Evolutionary conservation across 2,329 filamentous ascomycete genomes (phyloP).

Genomic region (Cladosporium sp.): DNA sequence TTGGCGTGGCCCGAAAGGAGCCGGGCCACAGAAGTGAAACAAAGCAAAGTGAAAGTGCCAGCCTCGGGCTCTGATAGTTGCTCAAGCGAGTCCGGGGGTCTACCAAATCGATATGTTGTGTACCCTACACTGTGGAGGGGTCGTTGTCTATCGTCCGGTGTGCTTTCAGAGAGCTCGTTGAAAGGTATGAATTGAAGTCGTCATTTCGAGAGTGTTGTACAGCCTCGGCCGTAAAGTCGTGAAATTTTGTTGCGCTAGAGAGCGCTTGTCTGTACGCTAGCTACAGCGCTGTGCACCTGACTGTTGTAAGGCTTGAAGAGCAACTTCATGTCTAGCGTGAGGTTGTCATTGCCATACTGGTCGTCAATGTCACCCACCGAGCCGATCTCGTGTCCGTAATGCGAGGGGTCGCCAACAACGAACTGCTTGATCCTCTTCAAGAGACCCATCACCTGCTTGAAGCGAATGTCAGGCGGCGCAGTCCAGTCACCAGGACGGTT

Average conservation of each 20-base stretch:
- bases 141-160: neutral
- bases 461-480: constrained; percentile 54
- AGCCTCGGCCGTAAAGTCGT: constrained; percentile 14
- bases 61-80: constrained; percentile 3
- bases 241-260: constrained; percentile 14
- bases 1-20: neutral
- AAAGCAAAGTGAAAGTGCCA: neutral
- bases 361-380: constrained; percentile 66
- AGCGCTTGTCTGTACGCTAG: constrained; percentile 28
- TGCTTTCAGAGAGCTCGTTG: neutral
- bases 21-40: neutral
- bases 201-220: constrained; percentile 13
- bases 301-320: constrained; percentile 59
- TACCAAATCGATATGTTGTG: neutral
- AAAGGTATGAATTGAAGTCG: constrained; percentile 5
- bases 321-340: constrained; percentile 67
- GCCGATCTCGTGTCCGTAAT: constrained; percentile 63
- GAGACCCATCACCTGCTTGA: constrained; percentile 56
- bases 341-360: constrained; percentile 58
- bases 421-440: constrained; percentile 58
- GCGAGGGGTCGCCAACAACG: constrained; percentile 60
- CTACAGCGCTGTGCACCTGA: constrained; percentile 30
- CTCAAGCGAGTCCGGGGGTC: neutral
- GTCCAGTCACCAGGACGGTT: constrained; percentile 45
- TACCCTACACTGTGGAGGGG: neutral